Percentiles rank a stretch among this genome's conserved stretches.
Conservation (phyloP, 805 yeast genomes). For the Komagataella populi region DNA sequence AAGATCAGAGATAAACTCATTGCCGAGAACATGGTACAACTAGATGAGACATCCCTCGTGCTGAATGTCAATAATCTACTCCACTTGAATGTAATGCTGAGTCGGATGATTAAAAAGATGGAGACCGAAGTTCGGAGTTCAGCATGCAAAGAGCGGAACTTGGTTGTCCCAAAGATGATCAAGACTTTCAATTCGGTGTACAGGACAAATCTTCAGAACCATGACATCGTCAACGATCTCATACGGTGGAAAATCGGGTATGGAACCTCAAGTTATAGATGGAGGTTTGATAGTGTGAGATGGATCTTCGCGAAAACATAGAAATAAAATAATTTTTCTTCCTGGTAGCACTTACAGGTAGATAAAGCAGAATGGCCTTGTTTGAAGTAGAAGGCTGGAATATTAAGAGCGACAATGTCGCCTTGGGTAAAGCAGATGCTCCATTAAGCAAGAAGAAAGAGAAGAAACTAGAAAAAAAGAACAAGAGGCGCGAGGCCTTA, state of each 20-base stretch:
- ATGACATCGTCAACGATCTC: not conserved
- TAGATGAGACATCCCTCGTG: not conserved
- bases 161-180: not conserved
- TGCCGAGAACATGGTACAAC: not conserved
- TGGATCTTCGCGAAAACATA: not conserved
- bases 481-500: slow-evolving; percentile 9
- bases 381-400: slow-evolving; percentile 82
- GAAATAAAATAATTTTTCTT: not conserved
- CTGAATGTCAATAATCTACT: not conserved
- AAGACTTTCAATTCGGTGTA: not conserved
- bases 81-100: not conserved
- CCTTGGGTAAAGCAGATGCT: slow-evolving; percentile 30
- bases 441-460: slow-evolving; percentile 23
- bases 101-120: not conserved
- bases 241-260: not conserved
- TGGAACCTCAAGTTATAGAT: not conserved
- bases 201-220: not conserved
- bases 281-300: not conserved
- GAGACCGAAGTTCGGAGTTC: not conserved
- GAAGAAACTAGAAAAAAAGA: slow-evolving; percentile 14
- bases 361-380: slow-evolving; percentile 35
- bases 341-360: not conserved
- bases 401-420: slow-evolving; percentile 38
- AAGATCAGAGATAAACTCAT: not conserved
- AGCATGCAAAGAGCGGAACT: not conserved